Evolutionary conservation across 768 basidiomycete genomes (phyloP).

Genomic region (Calvatia gigantea): DNA sequence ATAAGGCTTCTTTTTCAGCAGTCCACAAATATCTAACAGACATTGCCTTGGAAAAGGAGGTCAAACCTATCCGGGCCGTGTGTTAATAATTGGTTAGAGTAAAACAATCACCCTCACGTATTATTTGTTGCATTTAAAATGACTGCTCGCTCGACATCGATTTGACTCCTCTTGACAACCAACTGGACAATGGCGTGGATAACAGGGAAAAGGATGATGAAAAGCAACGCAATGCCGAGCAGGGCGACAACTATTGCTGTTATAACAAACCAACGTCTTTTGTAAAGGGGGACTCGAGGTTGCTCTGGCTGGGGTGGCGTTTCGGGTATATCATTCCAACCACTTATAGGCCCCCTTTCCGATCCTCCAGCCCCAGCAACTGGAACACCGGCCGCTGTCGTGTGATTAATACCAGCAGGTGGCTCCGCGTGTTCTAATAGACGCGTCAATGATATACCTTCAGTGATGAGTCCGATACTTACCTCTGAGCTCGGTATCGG

Average conservation of each 20-base stretch:
- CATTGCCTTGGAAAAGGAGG: conserved; percentile 50
- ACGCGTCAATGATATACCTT: background rate
- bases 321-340: background rate
- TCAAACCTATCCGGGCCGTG: conserved; percentile 38
- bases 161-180: conserved; percentile 51
- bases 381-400: conserved; percentile 22
- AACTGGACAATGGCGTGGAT: conserved; percentile 63
- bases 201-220: conserved; percentile 67
- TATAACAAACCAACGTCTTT: conserved; percentile 62
- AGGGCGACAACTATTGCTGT: conserved; percentile 45
- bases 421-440: conserved; percentile 29
- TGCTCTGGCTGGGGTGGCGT: conserved; percentile 18
- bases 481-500: conserved; percentile 34
- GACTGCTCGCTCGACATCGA: conserved; percentile 49
- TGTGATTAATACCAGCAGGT: conserved; percentile 26
- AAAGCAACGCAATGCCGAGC: conserved; percentile 58
- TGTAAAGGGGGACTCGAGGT: conserved; percentile 47
- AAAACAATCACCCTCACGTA: conserved; percentile 37
- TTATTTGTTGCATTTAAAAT: conserved; percentile 54
- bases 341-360: background rate
- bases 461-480: conserved; percentile 1
- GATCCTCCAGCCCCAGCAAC: conserved; percentile 15
- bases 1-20: background rate
- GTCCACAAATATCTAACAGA: conserved; percentile 21
- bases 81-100: background rate